Conservation (phyloP, 495 filamentous ascomycete species). For the Aspergillus avenaceus region DNA sequence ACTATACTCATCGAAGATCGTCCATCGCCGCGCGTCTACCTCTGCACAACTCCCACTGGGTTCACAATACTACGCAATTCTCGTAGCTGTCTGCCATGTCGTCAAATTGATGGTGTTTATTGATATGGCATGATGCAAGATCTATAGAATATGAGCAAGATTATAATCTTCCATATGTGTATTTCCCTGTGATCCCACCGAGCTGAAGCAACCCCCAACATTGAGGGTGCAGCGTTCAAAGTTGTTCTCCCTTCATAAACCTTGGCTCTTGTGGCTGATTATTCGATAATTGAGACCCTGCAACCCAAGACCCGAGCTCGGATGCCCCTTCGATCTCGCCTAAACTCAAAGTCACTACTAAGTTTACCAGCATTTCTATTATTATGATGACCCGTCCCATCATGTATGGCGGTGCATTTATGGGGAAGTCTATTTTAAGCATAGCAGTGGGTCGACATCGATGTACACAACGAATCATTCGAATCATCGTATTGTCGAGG, state of each 20-base stretch:
- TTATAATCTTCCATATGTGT: too few relatives aligned
- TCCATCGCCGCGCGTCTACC: conserved; percentile 22
- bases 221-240: too few relatives aligned
- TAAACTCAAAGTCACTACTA: not conserved
- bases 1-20: conserved; percentile 17
- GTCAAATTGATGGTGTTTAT: too few relatives aligned
- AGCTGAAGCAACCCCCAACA: too few relatives aligned
- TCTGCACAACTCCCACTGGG: not conserved
- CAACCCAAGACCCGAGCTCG: too few relatives aligned
- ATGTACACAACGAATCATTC: not conserved
- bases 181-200: too few relatives aligned
- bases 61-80: not conserved
- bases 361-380: not conserved
- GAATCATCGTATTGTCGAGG: not conserved
- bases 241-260: too few relatives aligned
- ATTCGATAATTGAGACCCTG: too few relatives aligned
- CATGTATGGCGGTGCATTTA: conserved; percentile 3
- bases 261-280: too few relatives aligned
- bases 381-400: not conserved
- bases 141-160: too few relatives aligned
- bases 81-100: not conserved
- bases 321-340: too few relatives aligned
- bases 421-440: conserved; percentile 3
- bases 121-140: too few relatives aligned
- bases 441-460: not conserved